Evolutionary conservation across 768 basidiomycete genomes (phyloP).

Genomic region (Termitomyces bulborhizus): DNA sequence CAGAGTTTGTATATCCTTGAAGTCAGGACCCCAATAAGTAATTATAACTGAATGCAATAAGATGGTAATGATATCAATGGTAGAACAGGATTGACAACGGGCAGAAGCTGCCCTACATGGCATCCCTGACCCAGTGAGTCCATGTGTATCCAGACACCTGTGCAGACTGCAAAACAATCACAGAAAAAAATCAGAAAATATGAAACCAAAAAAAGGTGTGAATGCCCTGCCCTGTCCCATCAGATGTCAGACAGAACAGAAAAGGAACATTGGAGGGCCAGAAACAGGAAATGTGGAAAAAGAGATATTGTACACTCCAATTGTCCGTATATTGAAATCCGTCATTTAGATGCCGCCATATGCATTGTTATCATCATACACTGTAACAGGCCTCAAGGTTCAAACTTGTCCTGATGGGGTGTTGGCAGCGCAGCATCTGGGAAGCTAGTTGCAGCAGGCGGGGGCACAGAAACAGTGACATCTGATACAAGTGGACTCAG

Average conservation of each 20-base stretch:
- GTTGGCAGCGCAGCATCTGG: constrained; percentile 4
- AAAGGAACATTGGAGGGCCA: background rate
- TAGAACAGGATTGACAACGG: no score
- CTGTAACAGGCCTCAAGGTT: no score
- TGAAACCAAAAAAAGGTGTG: background rate
- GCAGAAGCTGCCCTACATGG: no score
- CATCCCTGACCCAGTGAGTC: no score
- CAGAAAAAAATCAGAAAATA: background rate
- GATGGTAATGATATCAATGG: no score
- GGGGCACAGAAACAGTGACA: no score
- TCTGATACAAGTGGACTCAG: constrained; percentile 35
- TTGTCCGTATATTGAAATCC: background rate
- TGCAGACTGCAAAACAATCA: background rate
- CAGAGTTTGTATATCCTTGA: no score
- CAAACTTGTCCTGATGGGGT: constrained; percentile 8
- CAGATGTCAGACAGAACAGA: background rate
- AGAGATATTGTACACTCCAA: constrained; percentile 5
- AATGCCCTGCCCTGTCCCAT: background rate
- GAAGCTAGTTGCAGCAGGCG: constrained; percentile 6
- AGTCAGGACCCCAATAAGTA: no score
- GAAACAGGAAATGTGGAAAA: background rate
- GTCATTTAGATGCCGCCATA: constrained; percentile 14
- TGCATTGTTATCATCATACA: no score
- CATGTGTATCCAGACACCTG: background rate
- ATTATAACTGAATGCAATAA: no score